Percentiles rank a stretch among this genome's conserved stretches.
phyloP scores from a whole-genome alignment of 306 rosid species.

The Fragaria iinumae region DNA sequence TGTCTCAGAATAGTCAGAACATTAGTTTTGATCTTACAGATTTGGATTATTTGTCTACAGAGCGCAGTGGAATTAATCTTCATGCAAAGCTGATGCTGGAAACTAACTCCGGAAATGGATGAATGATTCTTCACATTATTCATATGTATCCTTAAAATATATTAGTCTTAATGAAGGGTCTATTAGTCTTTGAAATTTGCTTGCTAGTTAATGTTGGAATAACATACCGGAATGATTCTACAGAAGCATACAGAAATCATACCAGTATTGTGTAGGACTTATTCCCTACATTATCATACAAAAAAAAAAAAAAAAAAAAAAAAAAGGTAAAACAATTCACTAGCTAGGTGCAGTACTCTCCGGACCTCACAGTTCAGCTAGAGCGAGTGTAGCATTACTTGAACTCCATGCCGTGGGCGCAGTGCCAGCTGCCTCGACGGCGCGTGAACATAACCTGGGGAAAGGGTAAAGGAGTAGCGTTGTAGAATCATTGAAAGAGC shows the following conservation, averaged over 20 bases:
- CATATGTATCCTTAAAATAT: too few relatives aligned
- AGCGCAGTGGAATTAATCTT: not conserved
- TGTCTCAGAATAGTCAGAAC: too few relatives aligned
- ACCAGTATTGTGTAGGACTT: not conserved
- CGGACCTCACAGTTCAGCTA: not conserved
- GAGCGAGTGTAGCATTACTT: slow-evolving; percentile 10
- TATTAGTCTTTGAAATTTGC: not conserved
- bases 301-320: too few relatives aligned
- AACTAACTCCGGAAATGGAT: not conserved
- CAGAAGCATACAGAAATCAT: too few relatives aligned
- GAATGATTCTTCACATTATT: not conserved
- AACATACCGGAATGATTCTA: too few relatives aligned
- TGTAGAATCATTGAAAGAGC: slow-evolving; percentile 32
- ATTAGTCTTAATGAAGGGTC: not conserved
- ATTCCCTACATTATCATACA: not conserved
- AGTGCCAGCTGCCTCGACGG: not conserved
- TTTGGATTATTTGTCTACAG: too few relatives aligned
- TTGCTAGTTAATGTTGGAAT: not conserved
- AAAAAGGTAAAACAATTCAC: too few relatives aligned
- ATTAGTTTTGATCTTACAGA: too few relatives aligned
- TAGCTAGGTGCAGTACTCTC: not conserved
- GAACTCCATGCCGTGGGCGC: slow-evolving; percentile 18
- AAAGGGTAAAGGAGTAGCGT: slow-evolving; percentile 25
- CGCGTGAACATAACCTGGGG: slow-evolving; percentile 25
- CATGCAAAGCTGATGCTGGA: not conserved